Evolutionary conservation across 192 early-diverging fungal species (phyloP), one percentile per base, ranked within the genome.

Genomic region (Allomyces arbusculus): DNA sequence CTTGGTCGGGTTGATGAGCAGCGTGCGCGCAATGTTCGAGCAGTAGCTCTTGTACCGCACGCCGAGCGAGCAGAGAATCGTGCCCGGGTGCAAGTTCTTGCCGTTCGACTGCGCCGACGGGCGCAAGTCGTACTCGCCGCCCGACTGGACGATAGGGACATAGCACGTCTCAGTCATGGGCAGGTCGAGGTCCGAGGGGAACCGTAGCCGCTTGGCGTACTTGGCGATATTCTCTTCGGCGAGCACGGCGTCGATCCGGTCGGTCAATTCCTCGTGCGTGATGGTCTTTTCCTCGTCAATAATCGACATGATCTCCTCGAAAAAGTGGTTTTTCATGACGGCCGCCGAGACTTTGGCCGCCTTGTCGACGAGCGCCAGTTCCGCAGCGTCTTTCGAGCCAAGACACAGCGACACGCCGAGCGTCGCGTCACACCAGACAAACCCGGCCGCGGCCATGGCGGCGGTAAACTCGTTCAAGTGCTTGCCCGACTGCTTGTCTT

Each of bases 1-100:
- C 74, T 91, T 89, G 72, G 78, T 88, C 19, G 96, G 92, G 68
- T 91, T 87, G 45, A 97, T 91, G 68, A 99, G 73, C 64, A 90
- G 94, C 10, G 96, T 97, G 67, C 96, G 80, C 20, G 86, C 86
- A 71, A 99, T 82, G 63, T 92, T 93, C 44, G 96, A 91, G 76
- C 89, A 97, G 70, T 95, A 99, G 26, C 80, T 87, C 75, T 88
- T 89, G 80, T 96, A 99, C 20, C 96, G 85, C 28, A 92, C 83
- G 68, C 91, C 95, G 8, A 99, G 76, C 6, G 91, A 90, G 76
- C 92, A 95, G 58, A 99, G 71, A 45, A 99, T 86, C 0, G 89
- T 91, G 33, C 92, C 93, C 1, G 88, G 84, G 69, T 92, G 91
- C 40, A 99, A 74, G 33, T 74, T 71, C n/a, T 83, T 82, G 0